Evolutionary conservation across 805 yeast genomes (phyloP), one percentile per base, ranked within the genome.

Genomic region (Saturnispora saitoi): DNA sequence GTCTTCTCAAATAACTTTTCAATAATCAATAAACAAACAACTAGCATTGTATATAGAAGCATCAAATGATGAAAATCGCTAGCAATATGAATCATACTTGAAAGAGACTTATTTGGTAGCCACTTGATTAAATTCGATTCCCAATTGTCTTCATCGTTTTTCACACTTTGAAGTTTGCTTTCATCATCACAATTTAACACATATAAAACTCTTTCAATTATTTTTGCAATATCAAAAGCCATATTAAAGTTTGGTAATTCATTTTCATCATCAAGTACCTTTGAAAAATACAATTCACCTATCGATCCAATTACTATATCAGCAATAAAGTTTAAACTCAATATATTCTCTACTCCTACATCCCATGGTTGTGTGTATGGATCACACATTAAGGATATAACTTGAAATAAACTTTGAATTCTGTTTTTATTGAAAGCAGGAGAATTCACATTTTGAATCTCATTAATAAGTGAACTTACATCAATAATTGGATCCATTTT

Each of bases 321-420:
- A 17, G 82, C 72, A 11, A 81, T 57, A n/a, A 72, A 59, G 51
- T 79, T 80, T 6, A 81, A 60, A 9, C 87, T 81, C 15, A 81
- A 66, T 1, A 80, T 66, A 47, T 69, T 65, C 11, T 66, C 62
- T 1, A 63, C 59, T 28, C 81, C 83, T 22, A 71, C 72, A 37
- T 81, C 85, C 26, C 74, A 72, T 0, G 93, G 89, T 55, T 82
- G 87, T 1, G 89, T 80, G 55, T 73, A 68, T 2, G 89, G 87
- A 59, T 84, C 90, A 7, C 70, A 68, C 43, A 77, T 54, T 0
- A 69, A 58, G 2, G 73, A 61, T 3, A 76, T 46, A 0, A 65
- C 54, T 5, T 56, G 45, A 44, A 64, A 64, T 9, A 63, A 40
- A 17, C 47, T 53, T 54, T 59, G 50, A 11, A 56, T 31, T 34